These are phyloP conservation scores for Cornus florida DNA, from an alignment of 148 eudicot genomes.

Conservation along the genomic window DNA sequence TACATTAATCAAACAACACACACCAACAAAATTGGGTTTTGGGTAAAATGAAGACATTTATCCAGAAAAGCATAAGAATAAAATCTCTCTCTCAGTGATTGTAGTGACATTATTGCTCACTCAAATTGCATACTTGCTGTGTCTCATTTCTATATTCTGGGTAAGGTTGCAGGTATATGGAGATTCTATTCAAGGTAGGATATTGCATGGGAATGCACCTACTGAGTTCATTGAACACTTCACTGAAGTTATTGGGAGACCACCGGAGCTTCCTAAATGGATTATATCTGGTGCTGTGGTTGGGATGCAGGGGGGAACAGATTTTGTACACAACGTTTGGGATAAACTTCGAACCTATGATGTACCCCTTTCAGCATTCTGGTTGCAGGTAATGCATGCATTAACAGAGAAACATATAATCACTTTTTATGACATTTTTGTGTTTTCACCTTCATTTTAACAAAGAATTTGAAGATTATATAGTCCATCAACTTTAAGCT, in stretches of 20 bases:
- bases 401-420: background rate
- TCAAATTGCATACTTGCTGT: background rate
- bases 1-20: background rate
- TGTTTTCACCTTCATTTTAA: background rate
- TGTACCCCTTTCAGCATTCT: slow-evolving; percentile 90
- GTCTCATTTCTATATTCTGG: slow-evolving; percentile 8
- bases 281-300: slow-evolving; percentile 92
- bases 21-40: background rate
- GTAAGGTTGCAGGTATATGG: slow-evolving; percentile 60
- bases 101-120: background rate
- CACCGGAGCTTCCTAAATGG: slow-evolving; percentile 92
- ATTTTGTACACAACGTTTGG: slow-evolving; percentile 65
- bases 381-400: slow-evolving; percentile 78
- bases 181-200: slow-evolving; percentile 63
- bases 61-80: background rate
- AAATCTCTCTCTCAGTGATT: background rate
- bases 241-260: slow-evolving; percentile 90
- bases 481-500: background rate
- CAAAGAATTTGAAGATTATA: background rate
- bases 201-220: slow-evolving; percentile 82
- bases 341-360: slow-evolving; percentile 49
- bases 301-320: slow-evolving; percentile 98
- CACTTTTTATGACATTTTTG: background rate
- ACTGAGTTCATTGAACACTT: slow-evolving; percentile 74
- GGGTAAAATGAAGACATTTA: background rate